Percentiles rank a stretch among this genome's conserved stretches.
phyloP scores from a whole-genome alignment of 2,329 filamentous ascomycete genomes.

The Aspergillus niger region DNA sequence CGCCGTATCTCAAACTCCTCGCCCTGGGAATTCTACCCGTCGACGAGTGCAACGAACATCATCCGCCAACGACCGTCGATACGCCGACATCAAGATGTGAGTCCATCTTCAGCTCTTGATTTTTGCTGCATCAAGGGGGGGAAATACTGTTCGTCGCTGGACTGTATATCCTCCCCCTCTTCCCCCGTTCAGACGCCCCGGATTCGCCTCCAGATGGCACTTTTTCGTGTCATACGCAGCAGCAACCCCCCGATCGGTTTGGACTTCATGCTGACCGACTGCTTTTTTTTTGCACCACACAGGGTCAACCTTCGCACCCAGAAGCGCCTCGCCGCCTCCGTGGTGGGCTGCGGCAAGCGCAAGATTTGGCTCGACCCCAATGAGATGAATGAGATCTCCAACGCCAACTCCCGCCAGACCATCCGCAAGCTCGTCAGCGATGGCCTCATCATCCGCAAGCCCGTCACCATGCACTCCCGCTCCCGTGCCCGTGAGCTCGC shows the following conservation, averaged over 20 bases:
- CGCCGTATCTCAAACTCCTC: constrained; percentile 44
- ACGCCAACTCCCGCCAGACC: constrained; percentile 99
- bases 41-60: constrained; percentile 46
- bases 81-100: constrained; percentile 51
- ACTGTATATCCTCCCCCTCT: constrained; percentile 10
- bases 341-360: constrained; percentile 98
- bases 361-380: constrained; percentile 99
- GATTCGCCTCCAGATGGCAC: constrained; percentile 11
- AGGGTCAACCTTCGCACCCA: constrained; percentile 99
- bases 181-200: constrained; percentile 7
- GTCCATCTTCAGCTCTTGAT: constrained; percentile 34
- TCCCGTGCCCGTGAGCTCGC: constrained; percentile 93
- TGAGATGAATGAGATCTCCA: constrained; percentile 98
- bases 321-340: constrained; percentile 99
- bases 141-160: constrained; percentile 23
- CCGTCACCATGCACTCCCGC: constrained; percentile 99
- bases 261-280: constrained; percentile 34
- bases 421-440: constrained; percentile 99
- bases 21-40: constrained; percentile 39
- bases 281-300: constrained; percentile 52
- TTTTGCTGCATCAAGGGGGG: constrained; percentile 17
- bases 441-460: constrained; percentile 99
- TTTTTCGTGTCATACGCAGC: constrained; percentile 3
- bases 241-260: constrained; percentile 17
- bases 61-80: constrained; percentile 50